Base-by-base conservation (phyloP, 306 rosid genomes). In the Oemleria cerasiformis region DNA sequence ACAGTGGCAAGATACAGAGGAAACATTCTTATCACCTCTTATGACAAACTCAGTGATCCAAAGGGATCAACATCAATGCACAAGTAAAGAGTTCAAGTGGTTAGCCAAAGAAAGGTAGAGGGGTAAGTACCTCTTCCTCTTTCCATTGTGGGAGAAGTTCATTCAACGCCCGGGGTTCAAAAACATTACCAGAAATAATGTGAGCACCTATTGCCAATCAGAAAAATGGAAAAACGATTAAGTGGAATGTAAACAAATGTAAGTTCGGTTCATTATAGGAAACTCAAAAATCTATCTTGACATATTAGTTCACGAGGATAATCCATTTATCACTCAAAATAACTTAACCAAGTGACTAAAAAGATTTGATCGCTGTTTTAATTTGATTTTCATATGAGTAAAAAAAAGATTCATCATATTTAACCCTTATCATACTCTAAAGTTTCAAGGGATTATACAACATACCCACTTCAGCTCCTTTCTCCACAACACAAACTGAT, bases 401-500 rank as follows among this genome's bases (percentile, higher is more conserved):
- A 30, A 6, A 8, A 8, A 19, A 53, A 53, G 58, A 53, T 19
- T 53, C 58, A 53, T 7, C 58, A 4, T 7, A 19, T 11, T 25
- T 7, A 53, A 4, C 23, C 25, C 5, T 9, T 8, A 19, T 8
- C 58, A 53, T 53, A 53, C 7, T 6, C 11, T 4, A n/a, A 60
- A 42, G 2, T 38, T 1, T 55, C 61, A 13, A 20, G 5, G 10
- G 11, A 58, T 7, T 45, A 38, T 56, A 20, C 13, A 36, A 19
- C 86, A n/a, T 79, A 93, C 98, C 98, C 5, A 93, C 87, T 91
- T 93, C 89, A 54, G 96, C 85, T 50, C 96, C 97, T 84, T 93
- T 93, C 85, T 91, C 98, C 47, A 93, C 91, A 25, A 93, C 94
- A 61, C 98, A 93, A 1, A 93, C 98, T 0, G 97, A 88, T 10